Evolutionary conservation across 192 early-diverging fungal species (phyloP), one percentile per base, ranked within the genome.

Genomic region (Funneliformis geosporum): DNA sequence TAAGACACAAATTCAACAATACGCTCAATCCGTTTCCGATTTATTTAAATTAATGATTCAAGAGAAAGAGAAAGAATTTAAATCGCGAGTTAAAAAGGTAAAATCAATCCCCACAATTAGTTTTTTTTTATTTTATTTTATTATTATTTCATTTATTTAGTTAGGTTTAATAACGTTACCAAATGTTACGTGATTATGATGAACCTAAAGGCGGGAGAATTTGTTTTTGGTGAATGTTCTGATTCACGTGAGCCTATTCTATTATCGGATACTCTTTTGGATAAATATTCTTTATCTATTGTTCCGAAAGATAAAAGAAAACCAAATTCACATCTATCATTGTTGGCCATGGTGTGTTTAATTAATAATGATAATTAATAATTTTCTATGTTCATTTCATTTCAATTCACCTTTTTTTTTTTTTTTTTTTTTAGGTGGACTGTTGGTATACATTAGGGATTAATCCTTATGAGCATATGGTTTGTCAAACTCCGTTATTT

Each of bases 31-130:
- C 1, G 95, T 96, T 27, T 90, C 93, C 0, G 95, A 94, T 39
- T 84, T 99, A 75, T 99, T 97, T 86, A 96, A 96, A 76, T 82
- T 95, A 70, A 99, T 99, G 97, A 93, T 99, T 42, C 92, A 91
- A 40, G 96, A 96, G 60, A 90, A 92, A 39, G 88, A 90, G 47
- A 82, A 81, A 1, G 97, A 94, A 82, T 98, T 99, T 84, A 81
- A 89, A 7, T 79, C 83, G 0, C 84, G 96, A 6, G 88, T 99
- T 1, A 85, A 88, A 69, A 73, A 84, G 43, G 91, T 91, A 82
- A 73, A 11, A 21, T n/a, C 7, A n/a, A 25, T 62, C 11, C 60
- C 75, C 14, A 21, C 8, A 8, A 38, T 33, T 38, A 38, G 8
- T n/a, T n/a, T n/a, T n/a, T n/a, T n/a, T n/a, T n/a, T n/a, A n/a